Conservation (phyloP, 2,329 filamentous ascomycete genomes). For the Aspergillus pseudoglaucus region DNA sequence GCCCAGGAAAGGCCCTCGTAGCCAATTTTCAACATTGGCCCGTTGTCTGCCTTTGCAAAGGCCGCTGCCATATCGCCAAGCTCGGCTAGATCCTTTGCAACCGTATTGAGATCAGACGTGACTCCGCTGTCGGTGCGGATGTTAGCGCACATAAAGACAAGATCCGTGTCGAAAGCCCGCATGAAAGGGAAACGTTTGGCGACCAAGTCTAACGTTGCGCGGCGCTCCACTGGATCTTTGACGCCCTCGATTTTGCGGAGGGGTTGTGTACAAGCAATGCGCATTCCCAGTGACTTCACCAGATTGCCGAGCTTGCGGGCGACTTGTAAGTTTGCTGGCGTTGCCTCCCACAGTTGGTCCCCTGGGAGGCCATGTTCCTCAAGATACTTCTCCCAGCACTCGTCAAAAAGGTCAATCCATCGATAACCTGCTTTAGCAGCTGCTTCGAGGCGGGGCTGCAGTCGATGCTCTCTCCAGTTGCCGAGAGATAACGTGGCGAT, state of each 20-base stretch:
- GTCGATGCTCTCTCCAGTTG: constrained; percentile 21
- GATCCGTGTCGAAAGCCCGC: constrained; percentile 29
- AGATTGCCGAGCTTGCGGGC: constrained; percentile 22
- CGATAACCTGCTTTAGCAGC: constrained; percentile 25
- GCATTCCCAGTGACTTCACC: constrained; percentile 25
- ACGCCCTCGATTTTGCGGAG: constrained; percentile 26
- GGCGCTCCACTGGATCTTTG: constrained; percentile 21
- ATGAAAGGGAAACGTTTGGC: constrained; percentile 30
- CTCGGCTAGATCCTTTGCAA: constrained; percentile 25
- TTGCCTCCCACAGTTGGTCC: constrained; percentile 23
- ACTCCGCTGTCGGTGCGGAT: constrained; percentile 24
- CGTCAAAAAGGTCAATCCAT: constrained; percentile 30
- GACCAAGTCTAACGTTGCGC: constrained; percentile 18
- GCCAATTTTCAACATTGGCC: constrained; percentile 23
- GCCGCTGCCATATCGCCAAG: constrained; percentile 26
- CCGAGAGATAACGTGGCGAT: constrained; percentile 30
- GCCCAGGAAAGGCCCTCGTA: constrained; percentile 31
- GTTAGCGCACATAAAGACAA: constrained; percentile 31
- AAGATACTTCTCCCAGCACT: constrained; percentile 29
- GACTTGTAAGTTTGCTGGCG: constrained; percentile 17
- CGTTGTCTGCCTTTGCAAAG: constrained; percentile 21
- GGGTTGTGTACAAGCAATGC: constrained; percentile 27
- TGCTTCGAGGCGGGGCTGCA: constrained; percentile 21
- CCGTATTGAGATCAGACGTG: constrained; percentile 24
- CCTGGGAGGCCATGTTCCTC: constrained; percentile 20